These are phyloP conservation scores for Fistulinella cinereoalba DNA, from an alignment of 1,284 basidiomycete species.

Conservation along the genomic window DNA sequence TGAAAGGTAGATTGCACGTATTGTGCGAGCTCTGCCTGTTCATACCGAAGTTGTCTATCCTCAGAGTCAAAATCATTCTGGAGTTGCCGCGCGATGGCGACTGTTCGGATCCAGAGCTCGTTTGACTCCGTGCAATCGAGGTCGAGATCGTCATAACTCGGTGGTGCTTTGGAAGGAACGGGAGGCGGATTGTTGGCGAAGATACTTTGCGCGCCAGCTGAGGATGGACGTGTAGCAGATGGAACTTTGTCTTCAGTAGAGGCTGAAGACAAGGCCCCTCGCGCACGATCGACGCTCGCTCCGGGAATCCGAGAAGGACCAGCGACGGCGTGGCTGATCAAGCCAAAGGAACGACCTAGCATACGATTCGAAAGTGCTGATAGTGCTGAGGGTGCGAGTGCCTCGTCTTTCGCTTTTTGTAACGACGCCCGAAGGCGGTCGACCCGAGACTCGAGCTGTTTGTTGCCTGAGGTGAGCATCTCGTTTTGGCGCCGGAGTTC, in stretches of 20 bases:
- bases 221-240: neutral
- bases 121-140: slow-evolving; percentile 7
- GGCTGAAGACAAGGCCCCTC: neutral
- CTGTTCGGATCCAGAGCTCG: slow-evolving; percentile 9
- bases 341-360: slow-evolving; percentile 5
- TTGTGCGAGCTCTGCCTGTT: slow-evolving; percentile 38
- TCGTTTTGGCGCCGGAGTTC: slow-evolving; percentile 36
- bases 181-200: slow-evolving; percentile 32
- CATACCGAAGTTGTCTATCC: slow-evolving; percentile 37
- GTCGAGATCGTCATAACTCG: slow-evolving; percentile 12
- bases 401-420: slow-evolving; percentile 1
- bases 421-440: slow-evolving; percentile 30
- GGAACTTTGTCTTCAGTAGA: too few relatives aligned
- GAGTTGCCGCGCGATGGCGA: slow-evolving; percentile 31
- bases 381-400: too few relatives aligned
- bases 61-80: slow-evolving; percentile 49
- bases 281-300: neutral
- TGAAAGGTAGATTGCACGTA: slow-evolving; percentile 36
- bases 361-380: neutral
- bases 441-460: slow-evolving; percentile 31
- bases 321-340: slow-evolving; percentile 18
- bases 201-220: slow-evolving; percentile 20
- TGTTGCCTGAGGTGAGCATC: slow-evolving; percentile 35
- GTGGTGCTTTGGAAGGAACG: slow-evolving; percentile 10
- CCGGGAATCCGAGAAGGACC: slow-evolving; percentile 30